Evolutionary conservation across 768 basidiomycete genomes (phyloP), one percentile per base, ranked within the genome.

Genomic region (Fistulinella prunicolor): DNA sequence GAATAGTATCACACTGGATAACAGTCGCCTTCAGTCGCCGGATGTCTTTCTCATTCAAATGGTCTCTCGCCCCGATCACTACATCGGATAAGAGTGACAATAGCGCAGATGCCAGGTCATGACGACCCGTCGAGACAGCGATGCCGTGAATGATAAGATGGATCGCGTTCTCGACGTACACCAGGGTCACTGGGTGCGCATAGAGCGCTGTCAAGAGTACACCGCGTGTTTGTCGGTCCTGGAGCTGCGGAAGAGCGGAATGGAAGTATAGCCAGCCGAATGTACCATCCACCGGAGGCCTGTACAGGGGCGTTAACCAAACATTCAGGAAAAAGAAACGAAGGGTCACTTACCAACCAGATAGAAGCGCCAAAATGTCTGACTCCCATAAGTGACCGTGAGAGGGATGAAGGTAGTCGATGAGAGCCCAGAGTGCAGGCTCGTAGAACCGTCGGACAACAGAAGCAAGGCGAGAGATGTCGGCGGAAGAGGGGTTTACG

Each of bases 231-330:
- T 34, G 29, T 19, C 3, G 23, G 29, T 67, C 55, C 9, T 40
- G 54, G 10, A 73, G 28, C 4, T 59, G 55, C 4, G 21, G 37
- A 22, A 61, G 53, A 7, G 44, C 41, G 35, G 60, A 63, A 20
- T 71, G 72, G 8, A 76, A 44, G 56, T 78, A 80, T 16, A 82
- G 49, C 61, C 65, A 71, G 17, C 73, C 74, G 50, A 83, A 85
- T 3, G 54, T 28, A 7, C 45, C 54, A 1, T 58, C 54, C 17
- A 40, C 10, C 10, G 30, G 29, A 30, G 46, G 42, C 54, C 61
- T 64, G 23, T 29, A 9, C 42, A 26, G 12, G 26, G 32, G 2
- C 22, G n/a, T 36, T 26, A 2, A 57, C 14, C 9, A 44, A 28
- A 9, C n/a, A 10, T 17, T 9, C 30, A 28, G 43, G 40, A 46